Conservation (phyloP, 2,329 filamentous ascomycete species). For the Penicillium sp. region DNA sequence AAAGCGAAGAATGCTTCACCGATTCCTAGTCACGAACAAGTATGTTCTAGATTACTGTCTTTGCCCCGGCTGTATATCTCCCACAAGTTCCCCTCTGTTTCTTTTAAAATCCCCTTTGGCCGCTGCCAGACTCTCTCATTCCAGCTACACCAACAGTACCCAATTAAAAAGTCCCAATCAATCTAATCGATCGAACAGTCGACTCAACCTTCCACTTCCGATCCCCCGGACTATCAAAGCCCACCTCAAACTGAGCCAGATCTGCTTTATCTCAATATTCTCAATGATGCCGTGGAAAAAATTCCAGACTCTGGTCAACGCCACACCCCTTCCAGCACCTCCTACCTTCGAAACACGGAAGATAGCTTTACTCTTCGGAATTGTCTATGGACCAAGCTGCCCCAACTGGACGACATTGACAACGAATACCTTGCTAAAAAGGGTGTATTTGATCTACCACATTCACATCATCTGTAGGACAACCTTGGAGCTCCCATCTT, state of each 20-base stretch:
- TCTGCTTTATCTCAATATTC: conserved; percentile 5
- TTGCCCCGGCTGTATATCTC: not conserved
- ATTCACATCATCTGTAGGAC: not conserved
- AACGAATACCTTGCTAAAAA: conserved; percentile 4
- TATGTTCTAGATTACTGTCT: not conserved
- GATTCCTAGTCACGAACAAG: not conserved
- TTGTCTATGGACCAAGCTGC: not conserved
- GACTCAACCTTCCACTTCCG: not conserved
- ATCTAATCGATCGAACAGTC: not conserved
- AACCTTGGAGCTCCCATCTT: too few relatives aligned
- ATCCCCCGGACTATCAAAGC: not conserved
- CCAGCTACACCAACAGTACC: not conserved
- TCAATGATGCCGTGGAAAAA: conserved; percentile 1
- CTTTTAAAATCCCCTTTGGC: too few relatives aligned
- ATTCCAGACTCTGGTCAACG: not conserved
- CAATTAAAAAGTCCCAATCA: not conserved
- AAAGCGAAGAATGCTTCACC: not conserved
- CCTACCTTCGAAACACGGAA: not conserved
- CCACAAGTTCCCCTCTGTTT: too few relatives aligned
- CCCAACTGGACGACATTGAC: conserved; percentile 3
- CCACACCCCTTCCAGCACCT: not conserved
- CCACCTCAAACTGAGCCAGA: not conserved
- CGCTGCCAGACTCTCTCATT: not conserved
- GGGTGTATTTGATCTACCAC: conserved; percentile 4
- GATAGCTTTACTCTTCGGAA: not conserved